Base-by-base conservation (phyloP, 805 yeast species). In the Clavispora carvajalis region DNA sequence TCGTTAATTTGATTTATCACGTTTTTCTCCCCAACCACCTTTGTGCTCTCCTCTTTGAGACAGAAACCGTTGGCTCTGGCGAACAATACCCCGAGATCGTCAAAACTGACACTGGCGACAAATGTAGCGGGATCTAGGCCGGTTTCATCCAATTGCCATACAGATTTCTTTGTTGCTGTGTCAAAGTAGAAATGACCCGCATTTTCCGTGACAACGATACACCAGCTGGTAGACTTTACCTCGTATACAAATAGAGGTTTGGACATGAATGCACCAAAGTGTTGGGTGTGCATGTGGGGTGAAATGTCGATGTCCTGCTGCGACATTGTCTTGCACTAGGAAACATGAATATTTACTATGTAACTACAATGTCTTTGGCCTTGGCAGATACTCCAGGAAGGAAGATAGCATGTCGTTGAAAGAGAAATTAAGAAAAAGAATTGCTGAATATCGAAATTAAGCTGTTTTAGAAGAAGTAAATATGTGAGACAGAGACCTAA, bases 141-240 rank as follows among this genome's bases (percentile, higher is more conserved):
- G 1, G 65, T 36, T 33, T 65, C 69, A 12, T 46, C 34, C 19
- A 63, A 41, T 48, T 64, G 70, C 71, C 71, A 65, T 35, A 53
- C 60, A 6, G 69, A 57, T 17, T 37, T 18, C 16, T 44, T 43
- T 4, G 45, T 40, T 1, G 18, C 37, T 11, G 39, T 26, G 45
- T 64, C 54, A 43, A 50, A 65, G 48, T 65, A 65, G 41, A 63
- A 65, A 43, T 65, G 71, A 16, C 38, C 28, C 0, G 55, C 56
- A 3, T 43, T 47, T 8, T 53, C 41, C 4, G 65, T 60, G 11
- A 65, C 38, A 15, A 64, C 54, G 9, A 65, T 43, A 31, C 53
- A 49, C 70, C 70, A 65, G 22, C 47, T 24, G 6, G 53, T 45
- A 7, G 15, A 34, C 13, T 31, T 17, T 5, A 49, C 42, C 8